Percentiles rank a stretch among this genome's conserved stretches.
Conservation (phyloP, 345 rosid genomes). For the Brassica napus region DNA sequence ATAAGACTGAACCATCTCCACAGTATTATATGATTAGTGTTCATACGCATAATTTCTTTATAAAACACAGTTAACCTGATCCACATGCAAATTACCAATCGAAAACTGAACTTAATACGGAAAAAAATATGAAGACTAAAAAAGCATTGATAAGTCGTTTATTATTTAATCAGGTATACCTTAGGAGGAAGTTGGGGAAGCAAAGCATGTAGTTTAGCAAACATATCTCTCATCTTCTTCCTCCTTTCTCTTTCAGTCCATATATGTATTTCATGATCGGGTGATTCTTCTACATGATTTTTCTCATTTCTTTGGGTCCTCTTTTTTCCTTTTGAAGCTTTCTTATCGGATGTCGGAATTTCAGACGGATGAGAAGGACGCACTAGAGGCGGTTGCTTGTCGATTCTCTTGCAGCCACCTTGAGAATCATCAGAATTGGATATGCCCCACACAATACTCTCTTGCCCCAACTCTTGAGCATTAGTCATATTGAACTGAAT, state of each 20-base stretch:
- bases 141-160: neutral
- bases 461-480: slow-evolving; percentile 38
- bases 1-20: neutral
- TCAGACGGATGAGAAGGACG: slow-evolving; percentile 4
- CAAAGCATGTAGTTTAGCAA: slow-evolving; percentile 62
- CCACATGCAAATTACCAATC: neutral
- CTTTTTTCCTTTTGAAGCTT: neutral
- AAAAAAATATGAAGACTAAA: neutral
- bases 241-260: slow-evolving; percentile 84
- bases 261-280: slow-evolving; percentile 62
- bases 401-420: neutral
- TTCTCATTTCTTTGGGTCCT: slow-evolving; percentile 5
- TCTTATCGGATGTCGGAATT: neutral
- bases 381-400: neutral
- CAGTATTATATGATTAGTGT: neutral
- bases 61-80: neutral
- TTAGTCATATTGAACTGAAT: slow-evolving; percentile 33
- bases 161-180: slow-evolving; percentile 40
- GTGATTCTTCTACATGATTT: slow-evolving; percentile 31
- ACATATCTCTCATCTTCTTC: slow-evolving; percentile 81
- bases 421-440: slow-evolving; percentile 44
- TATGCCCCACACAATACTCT: slow-evolving; percentile 43
- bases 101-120: neutral
- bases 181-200: slow-evolving; percentile 79
- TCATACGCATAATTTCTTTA: neutral